Evolutionary conservation across 495 filamentous ascomycete species (phyloP).

Genomic region (Margaritispora aquatica): DNA sequence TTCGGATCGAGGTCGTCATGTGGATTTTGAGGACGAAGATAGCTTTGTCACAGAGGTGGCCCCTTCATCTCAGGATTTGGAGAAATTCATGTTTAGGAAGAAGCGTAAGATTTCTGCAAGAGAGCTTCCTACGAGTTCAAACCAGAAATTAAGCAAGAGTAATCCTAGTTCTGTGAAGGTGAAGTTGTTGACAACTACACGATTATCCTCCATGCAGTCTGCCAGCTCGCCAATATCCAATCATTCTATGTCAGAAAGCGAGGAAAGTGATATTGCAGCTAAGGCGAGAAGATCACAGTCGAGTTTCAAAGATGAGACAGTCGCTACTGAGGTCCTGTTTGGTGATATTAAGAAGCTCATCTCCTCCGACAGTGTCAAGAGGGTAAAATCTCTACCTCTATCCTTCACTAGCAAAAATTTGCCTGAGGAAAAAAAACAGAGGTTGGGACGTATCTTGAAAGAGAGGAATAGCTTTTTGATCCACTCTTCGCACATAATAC

Average conservation of each 20-base stretch:
- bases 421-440: background rate
- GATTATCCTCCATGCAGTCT: background rate
- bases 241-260: no score
- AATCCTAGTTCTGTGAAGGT: no score
- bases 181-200: no score
- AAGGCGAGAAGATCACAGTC: background rate
- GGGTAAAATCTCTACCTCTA: background rate
- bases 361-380: background rate
- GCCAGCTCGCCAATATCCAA: background rate
- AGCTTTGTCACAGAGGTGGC: constrained; percentile 23
- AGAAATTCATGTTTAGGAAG: constrained; percentile 19
- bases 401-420: background rate
- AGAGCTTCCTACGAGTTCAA: background rate
- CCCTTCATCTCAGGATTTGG: constrained; percentile 20
- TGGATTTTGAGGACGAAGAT: background rate
- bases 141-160: no score
- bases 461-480: background rate
- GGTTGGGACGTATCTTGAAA: background rate
- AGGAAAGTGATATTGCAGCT: no score
- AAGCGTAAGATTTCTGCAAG: constrained; percentile 1
- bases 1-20: background rate
- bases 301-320: background rate
- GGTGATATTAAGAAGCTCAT: background rate
- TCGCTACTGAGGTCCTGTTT: background rate
- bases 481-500: background rate